These are phyloP conservation scores for Neopestalotiopsis clavispora DNA, from an alignment of 2,329 filamentous ascomycete species.

Conservation along the genomic window DNA sequence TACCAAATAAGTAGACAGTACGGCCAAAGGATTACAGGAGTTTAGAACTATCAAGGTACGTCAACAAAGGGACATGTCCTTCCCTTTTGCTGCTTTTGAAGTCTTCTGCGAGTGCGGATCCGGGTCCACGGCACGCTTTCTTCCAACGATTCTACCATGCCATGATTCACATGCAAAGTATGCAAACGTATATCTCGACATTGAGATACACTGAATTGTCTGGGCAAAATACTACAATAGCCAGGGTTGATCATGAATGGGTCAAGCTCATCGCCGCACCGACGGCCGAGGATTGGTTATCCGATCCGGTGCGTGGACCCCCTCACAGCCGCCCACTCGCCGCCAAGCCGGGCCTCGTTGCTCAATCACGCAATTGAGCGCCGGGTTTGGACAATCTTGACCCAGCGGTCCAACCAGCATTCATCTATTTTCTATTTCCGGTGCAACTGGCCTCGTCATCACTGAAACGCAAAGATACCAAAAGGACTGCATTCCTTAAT, in stretches of 20 bases:
- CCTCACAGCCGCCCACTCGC: conserved; percentile 8
- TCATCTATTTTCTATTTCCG: conserved; percentile 7
- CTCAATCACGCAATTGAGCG: conserved; percentile 17
- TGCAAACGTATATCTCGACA: not conserved
- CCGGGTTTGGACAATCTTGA: conserved; percentile 6
- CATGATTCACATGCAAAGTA: conserved; percentile 7
- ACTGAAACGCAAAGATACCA: not conserved
- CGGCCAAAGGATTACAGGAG: not conserved
- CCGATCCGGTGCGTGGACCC: not conserved
- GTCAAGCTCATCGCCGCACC: not conserved
- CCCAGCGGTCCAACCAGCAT: conserved; percentile 9
- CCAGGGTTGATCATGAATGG: not conserved
- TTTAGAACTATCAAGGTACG: not conserved
- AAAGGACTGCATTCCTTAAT: not conserved
- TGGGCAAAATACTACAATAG: conserved; percentile 7
- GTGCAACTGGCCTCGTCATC: conserved; percentile 7
- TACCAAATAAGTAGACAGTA: not conserved
- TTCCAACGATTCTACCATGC: not conserved
- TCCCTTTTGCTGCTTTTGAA: not conserved
- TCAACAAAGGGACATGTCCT: not conserved
- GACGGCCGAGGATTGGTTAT: conserved; percentile 7
- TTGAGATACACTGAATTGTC: not conserved
- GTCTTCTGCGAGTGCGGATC: not conserved
- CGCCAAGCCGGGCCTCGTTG: conserved; percentile 13
- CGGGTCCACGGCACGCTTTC: not conserved